Base-by-base conservation (phyloP, 169 alveolate genomes). In the Plasmodium gonderi region DNA sequence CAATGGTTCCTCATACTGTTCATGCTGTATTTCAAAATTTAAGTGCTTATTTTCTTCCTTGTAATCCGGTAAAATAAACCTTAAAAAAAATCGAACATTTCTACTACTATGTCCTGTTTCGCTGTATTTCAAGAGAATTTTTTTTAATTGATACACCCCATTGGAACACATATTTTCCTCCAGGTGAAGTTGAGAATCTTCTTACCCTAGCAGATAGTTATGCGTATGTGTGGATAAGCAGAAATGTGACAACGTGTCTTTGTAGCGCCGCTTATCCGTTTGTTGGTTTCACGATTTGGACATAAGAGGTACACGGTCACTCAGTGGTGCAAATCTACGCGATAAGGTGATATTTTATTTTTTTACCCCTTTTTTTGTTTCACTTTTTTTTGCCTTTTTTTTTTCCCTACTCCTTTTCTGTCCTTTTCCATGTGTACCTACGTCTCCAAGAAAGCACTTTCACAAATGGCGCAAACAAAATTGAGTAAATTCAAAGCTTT, bases 101-200 rank as follows among this genome's bases (percentile, higher is more conserved):
- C 96, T 91, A 79, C 97, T 95, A 75, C 97, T 95, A 82, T 95
- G 96, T 5, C 96, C 97, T 33, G 96, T 95, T 83, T 95, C 97
- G 44, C 97, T 95, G 92, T 95, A 95, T 45, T 79, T 75, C 36
- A 95, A 81, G 47, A 94, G 74, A 36, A 95, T 89, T 40, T 92
- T 91, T 91, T 95, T 74, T 60, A 95, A 96, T 69, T 95, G 97
- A 94, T 96, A 95, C 44, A 95, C 96, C 5, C 97, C 97, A 51
- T 72, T 80, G 20, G 93, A 91, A 72, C 96, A 80, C 97, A 95
- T 95, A 23, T 64, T 60, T 89, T 77, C 33, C 44, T 42, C 23
- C 1, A 20, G 40, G 44, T 54, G 45, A 44, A 67, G 38, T 38
- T 0, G 33, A n/a, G 67, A 23, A n/a, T n/a, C n/a, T n/a, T n/a